Evolutionary conservation across 192 early-diverging fungal genomes (phyloP).

Genomic region (Hyaloraphidium curvatum): DNA sequence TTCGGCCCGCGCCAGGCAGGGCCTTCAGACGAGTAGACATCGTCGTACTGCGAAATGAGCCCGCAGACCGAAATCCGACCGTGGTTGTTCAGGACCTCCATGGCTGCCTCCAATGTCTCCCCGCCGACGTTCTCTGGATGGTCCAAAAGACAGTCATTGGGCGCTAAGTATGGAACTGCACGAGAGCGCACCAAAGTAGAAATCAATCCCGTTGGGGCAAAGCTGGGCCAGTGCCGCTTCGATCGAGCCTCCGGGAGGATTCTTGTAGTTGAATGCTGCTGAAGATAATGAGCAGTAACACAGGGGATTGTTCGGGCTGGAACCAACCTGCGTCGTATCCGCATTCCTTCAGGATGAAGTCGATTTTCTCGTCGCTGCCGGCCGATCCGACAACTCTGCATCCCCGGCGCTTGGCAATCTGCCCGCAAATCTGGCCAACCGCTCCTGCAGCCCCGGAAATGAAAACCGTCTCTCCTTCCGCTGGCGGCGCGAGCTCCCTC

Average conservation of each 20-base stretch:
- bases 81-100: constrained; percentile 36
- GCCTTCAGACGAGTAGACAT: too few relatives aligned
- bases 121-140: constrained; percentile 21
- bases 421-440: too few relatives aligned
- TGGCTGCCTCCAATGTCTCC: constrained; percentile 49
- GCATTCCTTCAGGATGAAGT: constrained; percentile 35
- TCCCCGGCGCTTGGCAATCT: too few relatives aligned
- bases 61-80: constrained; percentile 54
- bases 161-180: not conserved
- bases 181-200: constrained; percentile 59
- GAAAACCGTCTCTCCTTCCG: too few relatives aligned
- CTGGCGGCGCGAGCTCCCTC: too few relatives aligned
- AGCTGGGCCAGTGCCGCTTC: constrained; percentile 28
- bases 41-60: constrained; percentile 56
- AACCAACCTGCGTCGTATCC: constrained; percentile 70
- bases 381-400: constrained; percentile 76
- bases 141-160: not conserved
- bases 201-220: constrained; percentile 65
- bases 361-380: constrained; percentile 67
- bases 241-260: constrained; percentile 13
- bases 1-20: too few relatives aligned
- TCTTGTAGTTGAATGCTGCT: constrained; percentile 95
- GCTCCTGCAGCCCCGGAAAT: too few relatives aligned
- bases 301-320: too few relatives aligned
- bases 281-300: too few relatives aligned